Conservation (phyloP, 2,329 filamentous ascomycete species). For the Epichloe aotearoae region DNA sequence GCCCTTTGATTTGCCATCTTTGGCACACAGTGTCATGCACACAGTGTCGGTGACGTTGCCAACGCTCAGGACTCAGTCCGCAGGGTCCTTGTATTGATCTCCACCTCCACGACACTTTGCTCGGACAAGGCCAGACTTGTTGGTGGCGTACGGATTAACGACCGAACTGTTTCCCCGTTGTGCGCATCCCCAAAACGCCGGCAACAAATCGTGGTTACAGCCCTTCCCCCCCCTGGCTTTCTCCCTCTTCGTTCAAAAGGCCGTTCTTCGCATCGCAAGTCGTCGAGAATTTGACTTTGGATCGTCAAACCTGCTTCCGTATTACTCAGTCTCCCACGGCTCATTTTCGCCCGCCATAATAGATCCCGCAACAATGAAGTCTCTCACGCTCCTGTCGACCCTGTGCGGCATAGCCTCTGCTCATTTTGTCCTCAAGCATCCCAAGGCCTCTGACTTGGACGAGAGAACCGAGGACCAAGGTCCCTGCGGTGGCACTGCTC, state of each 20-base stretch:
- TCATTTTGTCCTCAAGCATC: conserved; percentile 40
- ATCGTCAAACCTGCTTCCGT: not conserved
- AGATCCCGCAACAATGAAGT: conserved; percentile 5
- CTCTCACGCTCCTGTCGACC: conserved; percentile 22
- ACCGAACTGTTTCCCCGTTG: not conserved
- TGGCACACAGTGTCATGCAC: not conserved
- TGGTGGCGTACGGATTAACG: not conserved
- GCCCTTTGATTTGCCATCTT: not conserved
- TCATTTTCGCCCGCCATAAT: not conserved
- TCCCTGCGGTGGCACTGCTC: conserved; percentile 42
- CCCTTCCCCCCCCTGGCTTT: too few species aligned
- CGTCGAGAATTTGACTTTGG: too few species aligned
- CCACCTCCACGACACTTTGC: not conserved
- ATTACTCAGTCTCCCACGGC: too few species aligned
- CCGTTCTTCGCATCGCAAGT: not conserved
- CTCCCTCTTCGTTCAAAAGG: too few species aligned
- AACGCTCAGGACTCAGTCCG: too few species aligned
- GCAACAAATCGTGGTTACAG: not conserved
- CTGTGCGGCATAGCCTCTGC: conserved; percentile 30
- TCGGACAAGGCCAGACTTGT: not conserved
- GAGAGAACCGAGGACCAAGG: conserved; percentile 28
- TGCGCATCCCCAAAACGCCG: not conserved
- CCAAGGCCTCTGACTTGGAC: conserved; percentile 34
- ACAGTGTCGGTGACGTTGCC: too few species aligned
- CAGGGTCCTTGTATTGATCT: too few species aligned